Base-by-base conservation (phyloP, 495 filamentous ascomycete species). In the Penicillium canescens region DNA sequence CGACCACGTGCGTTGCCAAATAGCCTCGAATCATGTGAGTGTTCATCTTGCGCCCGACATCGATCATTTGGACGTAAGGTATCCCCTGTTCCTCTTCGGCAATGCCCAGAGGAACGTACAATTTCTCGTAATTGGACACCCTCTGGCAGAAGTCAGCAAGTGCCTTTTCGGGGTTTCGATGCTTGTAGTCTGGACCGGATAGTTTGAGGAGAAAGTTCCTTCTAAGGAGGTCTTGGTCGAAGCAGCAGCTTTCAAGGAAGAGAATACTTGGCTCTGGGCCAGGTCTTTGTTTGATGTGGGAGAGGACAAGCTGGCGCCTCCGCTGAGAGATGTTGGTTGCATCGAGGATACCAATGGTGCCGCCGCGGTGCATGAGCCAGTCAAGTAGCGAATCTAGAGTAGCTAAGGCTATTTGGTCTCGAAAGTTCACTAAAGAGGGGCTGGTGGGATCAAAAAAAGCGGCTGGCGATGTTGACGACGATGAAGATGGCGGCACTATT, bases 131-230 rank as follows among this genome's bases (percentile, higher is more conserved):
- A 4, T 95, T 86, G 42, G 84, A 84, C 13, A 98, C 90, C 43
- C 94, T 85, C 73, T 90, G 85, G 71, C 90, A 95, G 77, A 98
- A 98, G 69, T 98, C 94, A 20, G 78, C 86, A 24, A 97, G 76
- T 1, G 94, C 90, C 55, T 82, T 82, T 35, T 81, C 70, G 2
- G 94, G 93, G 67, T 98, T 93, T 63, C 94, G 91, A 56, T 87
- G 89, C 61, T 88, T 91, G 76, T 98, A 98, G 67, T 98, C 94
- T 2, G 94, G 94, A 2, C 94, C 94, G 40, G 87, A 92, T 13
- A 98, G 84, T 73, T 98, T 98, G 50, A 98, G 71, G 16, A 92
- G 89, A 92, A 98, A 98, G 61, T 98, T 98, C 10, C 91, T 88
- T 67, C 97, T 94, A 35, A 98, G 79, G 35, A 98, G 78, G 63